phyloP scores from a whole-genome alignment of 1,139 yeast genomes.

The Lodderomyces parapsilosis region DNA sequence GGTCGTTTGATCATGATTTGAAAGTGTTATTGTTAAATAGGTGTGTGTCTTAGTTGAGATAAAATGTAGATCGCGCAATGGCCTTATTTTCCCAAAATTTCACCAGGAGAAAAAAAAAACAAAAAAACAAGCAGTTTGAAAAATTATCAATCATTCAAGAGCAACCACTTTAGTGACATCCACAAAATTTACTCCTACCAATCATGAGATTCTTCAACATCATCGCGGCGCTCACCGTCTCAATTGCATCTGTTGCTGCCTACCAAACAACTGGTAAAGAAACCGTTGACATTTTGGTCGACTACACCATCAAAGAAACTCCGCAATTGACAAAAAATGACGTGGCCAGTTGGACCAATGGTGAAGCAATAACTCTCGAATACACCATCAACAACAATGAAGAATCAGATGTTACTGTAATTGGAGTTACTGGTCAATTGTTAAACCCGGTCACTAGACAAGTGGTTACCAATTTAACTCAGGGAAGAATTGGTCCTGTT shows the following conservation, averaged over 20 bases:
- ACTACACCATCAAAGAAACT: slow-evolving; percentile 41
- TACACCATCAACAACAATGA: slow-evolving; percentile 62
- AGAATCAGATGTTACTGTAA: slow-evolving; percentile 47
- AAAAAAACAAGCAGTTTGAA: too few species aligned
- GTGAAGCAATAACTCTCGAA: slow-evolving; percentile 53
- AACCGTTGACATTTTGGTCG: slow-evolving; percentile 38
- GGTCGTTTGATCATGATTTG: slow-evolving; percentile 1
- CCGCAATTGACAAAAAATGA: slow-evolving; percentile 36
- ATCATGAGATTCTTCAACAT: slow-evolving; percentile 21
- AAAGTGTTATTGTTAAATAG: neutral
- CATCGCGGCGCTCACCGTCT: slow-evolving; percentile 18
- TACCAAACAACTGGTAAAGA: slow-evolving; percentile 18
- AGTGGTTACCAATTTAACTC: slow-evolving; percentile 59
- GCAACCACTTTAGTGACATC: too few species aligned
- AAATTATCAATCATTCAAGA: too few species aligned
- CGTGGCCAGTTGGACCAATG: slow-evolving; percentile 47
- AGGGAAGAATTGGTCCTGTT: slow-evolving; percentile 64
- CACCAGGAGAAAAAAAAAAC: slow-evolving; percentile 2
- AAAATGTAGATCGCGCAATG: neutral
- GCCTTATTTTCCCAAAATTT: too few species aligned
- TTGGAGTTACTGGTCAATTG: slow-evolving; percentile 76
- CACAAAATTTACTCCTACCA: too few species aligned
- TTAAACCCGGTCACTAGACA: slow-evolving; percentile 54
- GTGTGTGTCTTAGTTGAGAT: too few species aligned
- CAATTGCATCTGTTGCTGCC: slow-evolving; percentile 18